Conservation (phyloP, 768 basidiomycete species). For the Pleurotus ostreatus region DNA sequence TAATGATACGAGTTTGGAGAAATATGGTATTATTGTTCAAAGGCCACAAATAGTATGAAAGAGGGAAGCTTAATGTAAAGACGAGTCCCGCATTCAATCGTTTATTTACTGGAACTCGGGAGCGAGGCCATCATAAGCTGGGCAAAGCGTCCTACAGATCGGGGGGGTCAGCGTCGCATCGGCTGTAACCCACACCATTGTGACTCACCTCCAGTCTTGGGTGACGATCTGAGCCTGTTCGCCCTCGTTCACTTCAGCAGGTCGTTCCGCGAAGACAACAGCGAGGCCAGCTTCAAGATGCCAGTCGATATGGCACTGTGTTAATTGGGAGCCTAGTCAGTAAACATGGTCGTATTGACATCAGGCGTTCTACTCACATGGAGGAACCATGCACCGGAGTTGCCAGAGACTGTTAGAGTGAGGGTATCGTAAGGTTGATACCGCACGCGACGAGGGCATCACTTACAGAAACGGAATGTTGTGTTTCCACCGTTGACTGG, state of each 20-base stretch:
- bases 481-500: conserved; percentile 30
- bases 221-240: conserved; percentile 26
- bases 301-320: conserved; percentile 29
- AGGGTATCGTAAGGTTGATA: not conserved
- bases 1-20: too few species aligned
- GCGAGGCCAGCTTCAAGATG: conserved; percentile 33
- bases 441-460: not conserved
- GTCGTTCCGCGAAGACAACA: conserved; percentile 27
- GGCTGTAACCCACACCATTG: not conserved
- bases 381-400: conserved; percentile 58
- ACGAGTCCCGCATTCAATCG: too few species aligned
- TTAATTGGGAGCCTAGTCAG: not conserved
- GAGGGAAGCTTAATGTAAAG: too few species aligned
- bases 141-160: not conserved
- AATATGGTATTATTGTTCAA: too few species aligned
- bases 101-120: conserved; percentile 7
- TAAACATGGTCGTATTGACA: not conserved
- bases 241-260: conserved; percentile 21
- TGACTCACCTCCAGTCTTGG: conserved; percentile 23
- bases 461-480: conserved; percentile 31
- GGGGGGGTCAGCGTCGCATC: too few species aligned
- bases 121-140: conserved; percentile 4
- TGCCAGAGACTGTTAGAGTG: conserved; percentile 30
- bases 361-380: conserved; percentile 28
- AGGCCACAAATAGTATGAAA: too few species aligned